Percentiles rank a stretch among this genome's conserved stretches.
Conservation (phyloP, 2,329 filamentous ascomycete genomes). For the Colletotrichum plurivorum region DNA sequence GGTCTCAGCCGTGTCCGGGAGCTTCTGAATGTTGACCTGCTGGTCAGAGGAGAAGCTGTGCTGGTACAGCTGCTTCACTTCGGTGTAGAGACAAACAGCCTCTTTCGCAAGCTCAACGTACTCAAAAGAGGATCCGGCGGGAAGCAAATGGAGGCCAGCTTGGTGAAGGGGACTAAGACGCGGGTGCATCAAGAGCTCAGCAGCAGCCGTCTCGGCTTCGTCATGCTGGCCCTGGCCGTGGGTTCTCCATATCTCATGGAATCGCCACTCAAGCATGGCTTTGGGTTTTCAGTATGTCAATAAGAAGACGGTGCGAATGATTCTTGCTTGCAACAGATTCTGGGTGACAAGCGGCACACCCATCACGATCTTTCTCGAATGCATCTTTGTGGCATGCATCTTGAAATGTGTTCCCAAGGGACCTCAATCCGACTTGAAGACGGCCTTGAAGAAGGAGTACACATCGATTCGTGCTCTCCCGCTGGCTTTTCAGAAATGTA, state of each 20-base stretch:
- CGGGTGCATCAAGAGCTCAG: slow-evolving; percentile 1
- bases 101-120: neutral
- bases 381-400: no score
- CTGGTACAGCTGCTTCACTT: neutral
- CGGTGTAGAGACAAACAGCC: neutral
- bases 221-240: neutral
- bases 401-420: no score
- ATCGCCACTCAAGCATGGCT: neutral
- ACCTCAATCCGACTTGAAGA: no score
- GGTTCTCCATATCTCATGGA: slow-evolving; percentile 6
- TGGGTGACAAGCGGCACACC: no score
- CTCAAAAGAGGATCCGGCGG: neutral
- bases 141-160: neutral
- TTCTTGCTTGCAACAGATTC: no score
- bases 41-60: neutral
- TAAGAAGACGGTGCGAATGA: no score
- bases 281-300: neutral
- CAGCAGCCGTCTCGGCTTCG: neutral
- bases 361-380: no score
- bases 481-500: no score
- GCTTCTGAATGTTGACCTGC: neutral
- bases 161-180: neutral
- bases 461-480: no score
- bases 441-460: no score
- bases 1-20: neutral